Percentiles rank a stretch among this genome's conserved stretches.
Conservation (phyloP, 2,329 filamentous ascomycete genomes). For the Ophiostoma perfectum region DNA sequence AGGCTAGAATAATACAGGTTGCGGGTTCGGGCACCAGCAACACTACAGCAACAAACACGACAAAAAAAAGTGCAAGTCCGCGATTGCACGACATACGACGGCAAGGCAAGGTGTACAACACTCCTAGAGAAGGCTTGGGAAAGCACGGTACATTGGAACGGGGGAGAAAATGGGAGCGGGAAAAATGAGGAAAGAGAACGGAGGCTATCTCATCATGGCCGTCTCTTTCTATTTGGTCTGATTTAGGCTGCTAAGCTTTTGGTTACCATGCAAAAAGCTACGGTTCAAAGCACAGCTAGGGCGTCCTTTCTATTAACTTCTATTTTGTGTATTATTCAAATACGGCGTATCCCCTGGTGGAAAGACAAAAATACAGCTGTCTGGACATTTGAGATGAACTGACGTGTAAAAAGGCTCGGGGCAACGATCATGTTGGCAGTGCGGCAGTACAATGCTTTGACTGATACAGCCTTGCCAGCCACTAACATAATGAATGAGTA, state of each 20-base stretch:
- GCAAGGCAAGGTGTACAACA: not conserved
- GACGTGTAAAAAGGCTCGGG: no score
- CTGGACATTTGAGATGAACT: no score
- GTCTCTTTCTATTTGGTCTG: conserved; percentile 8
- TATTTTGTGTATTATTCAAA: conserved; percentile 10
- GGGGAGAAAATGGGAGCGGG: not conserved
- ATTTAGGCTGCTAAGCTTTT: conserved; percentile 12
- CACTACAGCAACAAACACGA: not conserved
- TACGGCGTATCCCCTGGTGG: not conserved
- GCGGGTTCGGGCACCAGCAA: not conserved
- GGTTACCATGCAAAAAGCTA: not conserved
- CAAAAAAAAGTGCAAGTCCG: not conserved
- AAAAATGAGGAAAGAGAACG: not conserved
- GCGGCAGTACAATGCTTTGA: no score
- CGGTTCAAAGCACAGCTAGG: conserved; percentile 10
- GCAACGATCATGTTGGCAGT: no score
- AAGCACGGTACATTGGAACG: not conserved
- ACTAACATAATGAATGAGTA: no score
- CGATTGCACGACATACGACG: not conserved
- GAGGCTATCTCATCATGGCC: conserved; percentile 8
- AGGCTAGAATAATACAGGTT: no score
- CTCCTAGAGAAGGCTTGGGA: not conserved
- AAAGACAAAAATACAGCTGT: not conserved
- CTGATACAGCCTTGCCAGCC: no score
- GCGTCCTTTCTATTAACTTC: conserved; percentile 5